Base-by-base conservation (phyloP, 495 filamentous ascomycete genomes). In the Neurospora sp. region DNA sequence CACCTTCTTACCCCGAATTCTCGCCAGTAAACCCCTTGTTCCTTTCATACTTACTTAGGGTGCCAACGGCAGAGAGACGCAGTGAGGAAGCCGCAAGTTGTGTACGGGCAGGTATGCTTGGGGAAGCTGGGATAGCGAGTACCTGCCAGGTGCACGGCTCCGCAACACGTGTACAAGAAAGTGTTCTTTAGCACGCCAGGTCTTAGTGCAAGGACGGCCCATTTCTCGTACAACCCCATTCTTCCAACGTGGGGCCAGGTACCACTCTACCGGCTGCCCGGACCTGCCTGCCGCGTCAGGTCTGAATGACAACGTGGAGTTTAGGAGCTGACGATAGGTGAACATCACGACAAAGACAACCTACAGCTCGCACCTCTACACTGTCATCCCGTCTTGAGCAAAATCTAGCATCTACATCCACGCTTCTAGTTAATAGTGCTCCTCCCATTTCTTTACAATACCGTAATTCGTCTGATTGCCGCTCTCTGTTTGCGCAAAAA, bases 231-330 rank as follows among this genome's bases (percentile, higher is more conserved):
- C 53, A 31, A 8, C 12, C 12, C 53, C 22, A 14, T 31, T 38
- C 70, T 38, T 35, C 6, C n/a, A 71, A 27, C 70, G 16, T 71
- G 70, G 31, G 44, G 70, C 53, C 27, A 38, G 14, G 70, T 40
- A 70, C 53, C 44, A 70, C 40, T 31, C n/a, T 10, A 16, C 4
- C 12, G 35, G 72, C 48, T 37, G 20, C 35, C n/a, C 31, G 9
- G 48, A 6, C 38, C 42, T 71, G 48, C 42, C 42, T 35, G 38
- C 41, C 69, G 68, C 14, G 71, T 20, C 22, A 27, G 59, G 27
- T 69, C 27, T 31, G 74, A 71, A 79, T 78, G 79, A 75, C 79
- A 81, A 69, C 78, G 79, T 81, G 79, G 79, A 80, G 76, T 75
- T 80, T 77, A 73, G 69, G 70, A 69, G 72, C 72, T 74, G 74